Percentiles rank a stretch among this genome's conserved stretches.
Conservation (phyloP, 306 rosid species). For the Corylus avellana region DNA sequence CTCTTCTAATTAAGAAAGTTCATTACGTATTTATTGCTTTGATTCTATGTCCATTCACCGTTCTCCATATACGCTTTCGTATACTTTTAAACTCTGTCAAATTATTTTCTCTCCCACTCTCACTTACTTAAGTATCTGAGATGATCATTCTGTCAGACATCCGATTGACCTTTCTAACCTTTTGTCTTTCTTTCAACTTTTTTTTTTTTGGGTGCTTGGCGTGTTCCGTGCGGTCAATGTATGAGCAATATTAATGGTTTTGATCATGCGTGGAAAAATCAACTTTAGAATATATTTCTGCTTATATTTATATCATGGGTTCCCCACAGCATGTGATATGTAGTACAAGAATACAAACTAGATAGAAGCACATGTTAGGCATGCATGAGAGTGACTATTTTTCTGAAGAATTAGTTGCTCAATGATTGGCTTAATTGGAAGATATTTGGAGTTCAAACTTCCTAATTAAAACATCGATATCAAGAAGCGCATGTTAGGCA, state of each 20-base stretch:
- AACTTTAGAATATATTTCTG: not conserved
- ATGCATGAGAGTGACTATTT: not conserved
- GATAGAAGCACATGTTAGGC: not conserved
- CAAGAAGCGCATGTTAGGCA: too few relatives aligned
- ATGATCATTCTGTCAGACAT: too few relatives aligned
- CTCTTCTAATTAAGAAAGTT: not conserved
- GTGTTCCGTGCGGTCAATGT: too few relatives aligned
- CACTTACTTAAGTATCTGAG: too few relatives aligned
- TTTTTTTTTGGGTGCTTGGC: too few relatives aligned
- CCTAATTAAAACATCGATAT: not conserved
- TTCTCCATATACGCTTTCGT: too few relatives aligned
- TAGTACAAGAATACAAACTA: not conserved
- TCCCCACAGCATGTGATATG: not conserved
- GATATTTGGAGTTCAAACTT: not conserved
- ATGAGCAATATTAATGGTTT: too few relatives aligned
- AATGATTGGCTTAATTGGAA: not conserved
- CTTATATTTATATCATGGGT: not conserved
- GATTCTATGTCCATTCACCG: too few relatives aligned
- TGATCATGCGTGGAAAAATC: not conserved
- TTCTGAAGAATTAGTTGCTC: not conserved
- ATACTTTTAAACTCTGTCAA: too few relatives aligned
- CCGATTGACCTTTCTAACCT: too few relatives aligned
- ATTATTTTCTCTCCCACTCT: too few relatives aligned
- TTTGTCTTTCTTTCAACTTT: too few relatives aligned
- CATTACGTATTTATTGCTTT: not conserved